Percentiles rank a stretch among this genome's conserved stretches.
Evolutionary conservation across 306 rosid species (phyloP).

Genomic region (Vigna hirtella): DNA sequence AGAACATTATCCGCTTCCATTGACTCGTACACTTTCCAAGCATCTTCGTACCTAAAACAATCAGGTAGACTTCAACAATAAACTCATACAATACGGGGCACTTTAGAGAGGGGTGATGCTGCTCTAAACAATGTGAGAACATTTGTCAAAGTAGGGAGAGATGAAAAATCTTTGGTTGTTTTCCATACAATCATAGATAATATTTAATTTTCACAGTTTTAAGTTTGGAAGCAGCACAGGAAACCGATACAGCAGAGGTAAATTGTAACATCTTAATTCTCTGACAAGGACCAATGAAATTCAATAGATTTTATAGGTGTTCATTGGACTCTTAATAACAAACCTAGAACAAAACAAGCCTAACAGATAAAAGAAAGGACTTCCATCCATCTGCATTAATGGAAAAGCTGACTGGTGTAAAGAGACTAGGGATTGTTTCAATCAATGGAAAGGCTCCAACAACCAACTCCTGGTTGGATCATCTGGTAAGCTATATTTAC

Average conservation of each 20-base stretch:
- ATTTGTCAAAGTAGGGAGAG: not conserved
- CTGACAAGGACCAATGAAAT: slow-evolving; percentile 17
- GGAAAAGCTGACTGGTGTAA: slow-evolving; percentile 31
- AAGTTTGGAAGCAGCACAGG: slow-evolving; percentile 1
- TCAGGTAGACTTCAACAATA: slow-evolving; percentile 9
- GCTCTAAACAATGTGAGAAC: not conserved
- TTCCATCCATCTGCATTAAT: slow-evolving; percentile 29
- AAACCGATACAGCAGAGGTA: slow-evolving; percentile 7
- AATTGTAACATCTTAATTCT: slow-evolving; percentile 31
- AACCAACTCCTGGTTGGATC: slow-evolving; percentile 14
- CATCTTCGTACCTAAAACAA: slow-evolving; percentile 75
- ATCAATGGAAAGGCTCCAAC: not conserved
- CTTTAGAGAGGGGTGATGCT: not conserved
- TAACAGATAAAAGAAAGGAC: slow-evolving; percentile 29
- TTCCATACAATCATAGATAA: not conserved
- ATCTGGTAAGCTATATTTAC: not conserved
- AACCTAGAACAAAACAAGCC: slow-evolving; percentile 1
- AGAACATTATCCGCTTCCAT: slow-evolving; percentile 74
- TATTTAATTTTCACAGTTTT: not conserved
- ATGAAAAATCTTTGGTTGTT: not conserved
- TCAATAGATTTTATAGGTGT: not conserved
- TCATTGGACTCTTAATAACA: slow-evolving; percentile 22
- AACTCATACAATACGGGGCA: slow-evolving; percentile 29
- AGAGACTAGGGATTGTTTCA: slow-evolving; percentile 2
- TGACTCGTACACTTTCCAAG: slow-evolving; percentile 70